A percentile compares a stretch with the other conserved stretches of the same genome.
phyloP scores from a whole-genome alignment of 805 yeast genomes.

The Pichia scutulata region DNA sequence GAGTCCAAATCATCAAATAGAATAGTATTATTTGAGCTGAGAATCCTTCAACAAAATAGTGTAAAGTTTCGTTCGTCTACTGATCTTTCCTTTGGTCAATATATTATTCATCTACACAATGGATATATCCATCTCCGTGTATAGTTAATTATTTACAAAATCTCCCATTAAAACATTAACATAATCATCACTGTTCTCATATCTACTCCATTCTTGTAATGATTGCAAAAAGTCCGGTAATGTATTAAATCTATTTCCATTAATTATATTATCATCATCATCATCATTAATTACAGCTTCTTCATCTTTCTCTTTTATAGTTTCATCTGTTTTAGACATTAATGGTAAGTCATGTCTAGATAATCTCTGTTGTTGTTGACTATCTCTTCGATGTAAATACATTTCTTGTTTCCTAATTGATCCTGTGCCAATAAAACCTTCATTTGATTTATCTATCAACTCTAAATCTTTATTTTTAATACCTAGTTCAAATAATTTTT shows the following conservation, averaged over 20 bases:
- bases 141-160: background rate
- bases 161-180: background rate
- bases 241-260: background rate
- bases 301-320: background rate
- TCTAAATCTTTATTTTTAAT: slow-evolving; percentile 20
- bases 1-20: too few relatives aligned
- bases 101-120: too few relatives aligned
- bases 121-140: too few relatives aligned
- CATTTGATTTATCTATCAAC: background rate
- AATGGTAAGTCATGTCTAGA: slow-evolving; percentile 18
- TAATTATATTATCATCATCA: background rate
- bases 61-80: too few relatives aligned
- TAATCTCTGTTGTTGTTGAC: slow-evolving; percentile 20
- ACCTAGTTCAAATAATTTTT: slow-evolving; percentile 41
- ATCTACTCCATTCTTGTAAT: background rate
- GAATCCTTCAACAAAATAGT: too few relatives aligned
- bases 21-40: too few relatives aligned
- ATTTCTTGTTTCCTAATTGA: slow-evolving; percentile 7
- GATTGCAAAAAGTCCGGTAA: background rate
- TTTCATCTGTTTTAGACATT: background rate
- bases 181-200: background rate
- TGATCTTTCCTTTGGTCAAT: too few relatives aligned
- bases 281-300: background rate
- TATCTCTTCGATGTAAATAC: slow-evolving; percentile 8
- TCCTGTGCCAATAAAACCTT: slow-evolving; percentile 14